Percentiles rank a stretch among this genome's conserved stretches.
Evolutionary conservation across 495 filamentous ascomycete species (phyloP).

Genomic region (Penicillium silybi): DNA sequence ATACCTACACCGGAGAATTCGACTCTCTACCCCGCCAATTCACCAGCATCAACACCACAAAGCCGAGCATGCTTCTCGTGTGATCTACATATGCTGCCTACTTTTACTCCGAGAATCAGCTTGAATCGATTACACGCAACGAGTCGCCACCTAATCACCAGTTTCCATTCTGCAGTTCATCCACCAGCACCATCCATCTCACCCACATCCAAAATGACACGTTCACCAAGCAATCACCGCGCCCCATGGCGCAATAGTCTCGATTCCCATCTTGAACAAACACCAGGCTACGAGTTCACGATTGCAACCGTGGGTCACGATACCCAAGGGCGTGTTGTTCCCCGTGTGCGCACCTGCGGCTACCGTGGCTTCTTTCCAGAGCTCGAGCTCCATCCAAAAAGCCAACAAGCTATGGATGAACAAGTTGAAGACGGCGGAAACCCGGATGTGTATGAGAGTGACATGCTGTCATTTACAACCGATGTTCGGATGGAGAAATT

Average conservation of each 20-base stretch:
- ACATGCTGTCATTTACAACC: conserved; percentile 78
- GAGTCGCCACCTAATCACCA: not conserved
- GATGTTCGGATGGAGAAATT: conserved; percentile 85
- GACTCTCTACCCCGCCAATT: not conserved
- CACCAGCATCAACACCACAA: not conserved
- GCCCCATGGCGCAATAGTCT: conserved; percentile 68
- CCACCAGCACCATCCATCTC: not conserved
- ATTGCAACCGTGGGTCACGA: conserved; percentile 60
- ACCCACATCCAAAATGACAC: conserved; percentile 3
- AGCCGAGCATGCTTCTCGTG: not conserved
- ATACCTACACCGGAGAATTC: not conserved
- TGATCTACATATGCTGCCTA: not conserved
- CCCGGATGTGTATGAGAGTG: conserved; percentile 62
- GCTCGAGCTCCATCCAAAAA: conserved; percentile 43
- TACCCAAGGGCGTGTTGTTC: conserved; percentile 37
- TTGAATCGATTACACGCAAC: not conserved
- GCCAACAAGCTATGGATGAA: conserved; percentile 63
- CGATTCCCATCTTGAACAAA: conserved; percentile 57
- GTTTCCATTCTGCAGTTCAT: not conserved
- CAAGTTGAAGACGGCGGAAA: conserved; percentile 53
- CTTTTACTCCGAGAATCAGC: not conserved
- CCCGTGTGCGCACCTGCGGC: conserved; percentile 62
- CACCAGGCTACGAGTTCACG: conserved; percentile 64
- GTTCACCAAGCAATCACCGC: conserved; percentile 16
- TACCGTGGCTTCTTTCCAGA: conserved; percentile 80